Evolutionary conservation across 129 eudicot species (phyloP).

Genomic region (Scalesia atractyloides): DNA sequence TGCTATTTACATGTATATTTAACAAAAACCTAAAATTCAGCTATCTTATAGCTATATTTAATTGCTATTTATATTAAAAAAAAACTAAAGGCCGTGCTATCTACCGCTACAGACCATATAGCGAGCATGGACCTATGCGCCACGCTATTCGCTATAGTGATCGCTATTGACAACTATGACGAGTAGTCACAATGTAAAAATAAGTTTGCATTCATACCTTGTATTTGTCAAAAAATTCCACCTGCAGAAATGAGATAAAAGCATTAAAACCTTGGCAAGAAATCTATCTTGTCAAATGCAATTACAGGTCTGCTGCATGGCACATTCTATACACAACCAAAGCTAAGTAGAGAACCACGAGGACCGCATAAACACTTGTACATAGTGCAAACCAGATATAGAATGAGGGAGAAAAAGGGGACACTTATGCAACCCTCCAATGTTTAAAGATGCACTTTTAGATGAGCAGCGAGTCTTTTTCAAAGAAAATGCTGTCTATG

Average conservation of each 20-base stretch:
- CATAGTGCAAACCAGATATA: background rate
- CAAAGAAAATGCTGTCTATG: background rate
- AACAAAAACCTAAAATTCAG: too few species aligned
- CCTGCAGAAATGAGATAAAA: slow-evolving; percentile 52
- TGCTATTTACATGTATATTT: too few species aligned
- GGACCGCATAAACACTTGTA: background rate
- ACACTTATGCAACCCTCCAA: background rate
- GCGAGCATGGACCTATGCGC: too few species aligned
- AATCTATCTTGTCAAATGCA: background rate
- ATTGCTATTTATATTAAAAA: too few species aligned
- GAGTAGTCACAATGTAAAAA: background rate
- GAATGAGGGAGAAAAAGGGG: background rate
- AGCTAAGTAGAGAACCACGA: background rate
- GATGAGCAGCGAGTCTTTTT: slow-evolving; percentile 5
- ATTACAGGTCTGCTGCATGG: background rate
- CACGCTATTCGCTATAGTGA: too few species aligned
- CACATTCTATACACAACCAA: background rate
- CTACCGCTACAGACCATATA: too few species aligned
- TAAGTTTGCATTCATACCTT: slow-evolving; percentile 56
- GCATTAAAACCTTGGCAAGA: slow-evolving; percentile 21
- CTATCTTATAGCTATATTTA: too few species aligned
- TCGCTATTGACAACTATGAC: too few species aligned
- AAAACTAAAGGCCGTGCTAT: too few species aligned
- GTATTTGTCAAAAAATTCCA: slow-evolving; percentile 93
- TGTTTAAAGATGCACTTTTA: slow-evolving; percentile 9